Conservation (phyloP, 2,329 filamentous ascomycete species). For the Fusarium nanum region DNA sequence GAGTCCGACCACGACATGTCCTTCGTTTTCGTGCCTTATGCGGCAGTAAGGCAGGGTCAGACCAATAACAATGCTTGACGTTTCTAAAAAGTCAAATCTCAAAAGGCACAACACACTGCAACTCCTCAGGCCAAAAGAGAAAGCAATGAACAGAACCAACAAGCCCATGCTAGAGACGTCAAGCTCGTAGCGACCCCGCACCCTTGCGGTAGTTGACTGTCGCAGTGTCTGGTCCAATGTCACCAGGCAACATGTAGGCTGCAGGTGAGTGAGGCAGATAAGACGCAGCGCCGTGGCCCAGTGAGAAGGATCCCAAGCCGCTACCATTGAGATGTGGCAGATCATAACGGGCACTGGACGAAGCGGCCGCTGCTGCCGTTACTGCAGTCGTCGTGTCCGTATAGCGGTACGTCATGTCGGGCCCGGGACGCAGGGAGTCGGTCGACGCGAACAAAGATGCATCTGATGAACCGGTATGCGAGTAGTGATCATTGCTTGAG, state of each 20-base stretch:
- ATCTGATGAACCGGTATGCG: slow-evolving; percentile 32
- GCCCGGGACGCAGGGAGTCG: slow-evolving; percentile 25
- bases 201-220: slow-evolving; percentile 38
- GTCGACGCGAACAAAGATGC: slow-evolving; percentile 20
- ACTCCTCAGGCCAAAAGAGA: slow-evolving; percentile 1
- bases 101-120: slow-evolving; percentile 16
- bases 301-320: slow-evolving; percentile 16
- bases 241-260: slow-evolving; percentile 39
- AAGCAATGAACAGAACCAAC: slow-evolving; percentile 3
- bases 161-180: background rate
- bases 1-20: slow-evolving; percentile 2
- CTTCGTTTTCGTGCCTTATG: slow-evolving; percentile 13
- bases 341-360: slow-evolving; percentile 26
- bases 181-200: slow-evolving; percentile 31
- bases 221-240: slow-evolving; percentile 24
- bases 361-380: slow-evolving; percentile 17
- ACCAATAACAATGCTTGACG: background rate
- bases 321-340: slow-evolving; percentile 24
- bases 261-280: slow-evolving; percentile 27
- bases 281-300: slow-evolving; percentile 22
- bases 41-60: background rate
- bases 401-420: slow-evolving; percentile 50
- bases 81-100: slow-evolving; percentile 1
- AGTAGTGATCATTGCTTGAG: slow-evolving; percentile 37
- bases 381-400: slow-evolving; percentile 45